Evolutionary conservation across 176 grass and related monocot species (phyloP), one percentile per base, ranked within the genome.

Genomic region (Puccinellia tenuiflora): DNA sequence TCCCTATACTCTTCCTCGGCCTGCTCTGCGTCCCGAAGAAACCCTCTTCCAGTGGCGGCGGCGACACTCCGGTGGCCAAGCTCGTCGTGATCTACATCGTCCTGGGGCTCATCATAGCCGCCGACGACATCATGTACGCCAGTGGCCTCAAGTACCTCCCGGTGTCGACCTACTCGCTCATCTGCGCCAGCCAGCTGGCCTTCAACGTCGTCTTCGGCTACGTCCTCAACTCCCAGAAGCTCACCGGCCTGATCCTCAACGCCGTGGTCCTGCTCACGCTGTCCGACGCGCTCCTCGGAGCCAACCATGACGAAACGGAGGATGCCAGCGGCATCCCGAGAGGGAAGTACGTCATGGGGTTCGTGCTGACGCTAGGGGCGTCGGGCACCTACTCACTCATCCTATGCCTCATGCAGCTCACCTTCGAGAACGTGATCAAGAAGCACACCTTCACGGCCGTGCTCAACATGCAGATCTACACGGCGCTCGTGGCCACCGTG

Each of bases 361-460:
- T 98, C 76, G 5, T 98, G 48, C 54, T 95, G 86, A 90, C 91
- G 42, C 4, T 93, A 8, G 96, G 92, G 53, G 92, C 96, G 14
- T 91, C 92, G 25, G 87, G 88, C 39, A 83, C 88, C 29, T 95
- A 88, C 77, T 85, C 92, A 15, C 89, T 98, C 15, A 86, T 95
- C 54, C 92, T 98, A 56, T 95, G 92, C 13, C 74, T 95, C 16
- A 98, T 93, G 91, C 88, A 93, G 68, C 85, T 98, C 25, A 76
- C 87, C 14, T 93, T 98, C 15, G 76, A 98, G 67, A 95, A 88
- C 66, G 83, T 95, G 25, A 84, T 95, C 67, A 88, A 88, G 76
- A 86, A 64, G 79, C 67, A 86, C 17, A 90, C 83, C 55, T 94
- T 87, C 77, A 83, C 78, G 0, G 92, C 55, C 3, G 89, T 95